These are phyloP conservation scores for Arctium minus DNA, from an alignment of 129 eudicot species.

Conservation along the genomic window DNA sequence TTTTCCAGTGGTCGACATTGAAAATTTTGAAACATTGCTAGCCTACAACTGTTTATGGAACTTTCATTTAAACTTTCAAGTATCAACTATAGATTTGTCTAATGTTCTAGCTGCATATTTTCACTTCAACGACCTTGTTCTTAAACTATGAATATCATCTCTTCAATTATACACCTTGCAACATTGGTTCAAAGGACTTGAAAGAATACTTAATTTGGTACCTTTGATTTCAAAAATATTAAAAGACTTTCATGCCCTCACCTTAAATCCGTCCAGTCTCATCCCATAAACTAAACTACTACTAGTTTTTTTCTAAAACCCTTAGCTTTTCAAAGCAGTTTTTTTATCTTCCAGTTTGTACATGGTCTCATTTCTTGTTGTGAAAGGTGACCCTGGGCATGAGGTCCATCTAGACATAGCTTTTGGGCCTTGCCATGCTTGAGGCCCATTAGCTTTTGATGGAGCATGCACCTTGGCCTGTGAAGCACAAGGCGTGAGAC, in stretches of 20 bases:
- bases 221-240: background rate
- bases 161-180: background rate
- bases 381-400: background rate
- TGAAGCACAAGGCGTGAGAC: background rate
- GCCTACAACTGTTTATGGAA: too few relatives aligned
- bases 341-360: background rate
- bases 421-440: background rate
- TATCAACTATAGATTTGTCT: background rate
- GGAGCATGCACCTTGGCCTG: background rate
- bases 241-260: background rate
- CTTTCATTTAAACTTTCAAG: too few relatives aligned
- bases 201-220: background rate
- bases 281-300: background rate
- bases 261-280: background rate
- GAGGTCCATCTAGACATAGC: background rate
- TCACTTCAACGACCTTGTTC: background rate
- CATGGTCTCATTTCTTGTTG: background rate
- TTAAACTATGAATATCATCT: too few relatives aligned
- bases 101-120: background rate
- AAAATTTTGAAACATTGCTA: too few relatives aligned
- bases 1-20: too few relatives aligned
- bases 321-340: background rate
- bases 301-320: background rate
- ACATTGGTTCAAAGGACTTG: background rate
- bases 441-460: background rate